Percentiles rank a stretch among this genome's conserved stretches.
Conservation (phyloP, 352 stramenopile species). For the Phytophthora sansomeana region DNA sequence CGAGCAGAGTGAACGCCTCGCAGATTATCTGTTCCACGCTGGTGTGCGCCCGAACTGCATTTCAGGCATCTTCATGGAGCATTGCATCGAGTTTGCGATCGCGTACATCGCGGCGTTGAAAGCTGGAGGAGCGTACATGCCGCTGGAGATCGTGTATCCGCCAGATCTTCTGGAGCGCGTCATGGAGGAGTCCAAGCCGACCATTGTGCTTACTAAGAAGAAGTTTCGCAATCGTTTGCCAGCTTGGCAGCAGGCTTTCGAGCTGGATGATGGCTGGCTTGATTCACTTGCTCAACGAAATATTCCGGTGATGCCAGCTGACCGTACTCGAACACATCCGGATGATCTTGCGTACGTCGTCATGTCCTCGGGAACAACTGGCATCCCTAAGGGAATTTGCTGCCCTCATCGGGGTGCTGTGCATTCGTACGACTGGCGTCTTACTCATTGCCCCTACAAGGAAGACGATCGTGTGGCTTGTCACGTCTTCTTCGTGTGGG, state of each 20-base stretch:
- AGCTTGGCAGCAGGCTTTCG: slow-evolving; percentile 70
- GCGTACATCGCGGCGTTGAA: slow-evolving; percentile 92
- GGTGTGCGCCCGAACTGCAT: slow-evolving; percentile 77
- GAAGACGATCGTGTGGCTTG: slow-evolving; percentile 88
- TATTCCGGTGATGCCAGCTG: slow-evolving; percentile 55
- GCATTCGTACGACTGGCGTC: slow-evolving; percentile 93
- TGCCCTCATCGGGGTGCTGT: slow-evolving; percentile 93
- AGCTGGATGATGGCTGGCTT: slow-evolving; percentile 74
- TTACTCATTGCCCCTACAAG: slow-evolving; percentile 75
- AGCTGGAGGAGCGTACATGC: slow-evolving; percentile 92
- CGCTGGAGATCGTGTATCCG: slow-evolving; percentile 90
- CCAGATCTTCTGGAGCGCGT: slow-evolving; percentile 90
- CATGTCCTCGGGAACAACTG: slow-evolving; percentile 93
- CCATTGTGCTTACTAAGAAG: slow-evolving; percentile 88
- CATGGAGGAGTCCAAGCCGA: slow-evolving; percentile 89
- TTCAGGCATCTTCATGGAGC: slow-evolving; percentile 92
- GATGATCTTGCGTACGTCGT: slow-evolving; percentile 94
- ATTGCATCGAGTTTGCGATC: slow-evolving; percentile 92
- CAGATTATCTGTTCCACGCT: slow-evolving; percentile 67
- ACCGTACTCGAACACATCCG: slow-evolving; percentile 71
- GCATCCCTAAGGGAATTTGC: slow-evolving; percentile 94
- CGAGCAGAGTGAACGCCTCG: slow-evolving; percentile 68
- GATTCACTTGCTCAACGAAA: slow-evolving; percentile 34
- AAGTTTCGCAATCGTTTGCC: slow-evolving; percentile 70
- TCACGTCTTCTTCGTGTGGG: slow-evolving; percentile 97